Evolutionary conservation across 768 basidiomycete genomes (phyloP).

Genomic region (Lactarius psammicola): DNA sequence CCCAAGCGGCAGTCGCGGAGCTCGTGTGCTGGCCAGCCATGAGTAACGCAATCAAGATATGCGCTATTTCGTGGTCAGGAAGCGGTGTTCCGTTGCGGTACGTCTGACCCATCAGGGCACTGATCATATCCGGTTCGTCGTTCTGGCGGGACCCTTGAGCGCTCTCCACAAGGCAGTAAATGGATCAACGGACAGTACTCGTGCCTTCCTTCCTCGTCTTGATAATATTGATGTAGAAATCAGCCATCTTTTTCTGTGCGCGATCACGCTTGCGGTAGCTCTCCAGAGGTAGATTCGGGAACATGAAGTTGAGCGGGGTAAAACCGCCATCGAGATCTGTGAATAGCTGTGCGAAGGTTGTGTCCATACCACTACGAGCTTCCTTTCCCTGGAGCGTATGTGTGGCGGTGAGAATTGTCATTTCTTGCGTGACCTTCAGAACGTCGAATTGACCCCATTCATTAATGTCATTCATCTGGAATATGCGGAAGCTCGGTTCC

Average conservation of each 20-base stretch:
- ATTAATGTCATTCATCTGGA: conserved; percentile 62
- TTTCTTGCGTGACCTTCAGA: conserved; percentile 71
- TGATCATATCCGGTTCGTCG: conserved; percentile 89
- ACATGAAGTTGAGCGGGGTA: conserved; percentile 92
- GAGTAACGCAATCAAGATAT: conserved; percentile 97
- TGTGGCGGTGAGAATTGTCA: conserved; percentile 93
- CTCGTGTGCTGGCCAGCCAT: conserved; percentile 99
- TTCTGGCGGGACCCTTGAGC: conserved; percentile 35
- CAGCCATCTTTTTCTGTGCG: conserved; percentile 90
- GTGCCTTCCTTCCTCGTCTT: conserved; percentile 59
- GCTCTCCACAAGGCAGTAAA: neutral
- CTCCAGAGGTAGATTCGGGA: conserved; percentile 88
- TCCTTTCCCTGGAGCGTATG: conserved; percentile 92
- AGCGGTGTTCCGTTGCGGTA: conserved; percentile 81
- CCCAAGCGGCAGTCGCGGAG: conserved; percentile 90
- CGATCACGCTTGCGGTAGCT: conserved; percentile 86
- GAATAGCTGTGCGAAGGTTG: conserved; percentile 80
- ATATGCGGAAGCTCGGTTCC: conserved; percentile 61
- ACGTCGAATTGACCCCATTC: conserved; percentile 81
- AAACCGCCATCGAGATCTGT: conserved; percentile 94
- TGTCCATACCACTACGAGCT: conserved; percentile 75
- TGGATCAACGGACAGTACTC: conserved; percentile 38
- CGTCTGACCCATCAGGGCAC: conserved; percentile 75
- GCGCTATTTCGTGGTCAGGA: conserved; percentile 89
- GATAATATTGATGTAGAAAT: conserved; percentile 90